These are phyloP conservation scores for Hylodesmum podocarpum DNA, from an alignment of 306 rosid species.

Conservation along the genomic window DNA sequence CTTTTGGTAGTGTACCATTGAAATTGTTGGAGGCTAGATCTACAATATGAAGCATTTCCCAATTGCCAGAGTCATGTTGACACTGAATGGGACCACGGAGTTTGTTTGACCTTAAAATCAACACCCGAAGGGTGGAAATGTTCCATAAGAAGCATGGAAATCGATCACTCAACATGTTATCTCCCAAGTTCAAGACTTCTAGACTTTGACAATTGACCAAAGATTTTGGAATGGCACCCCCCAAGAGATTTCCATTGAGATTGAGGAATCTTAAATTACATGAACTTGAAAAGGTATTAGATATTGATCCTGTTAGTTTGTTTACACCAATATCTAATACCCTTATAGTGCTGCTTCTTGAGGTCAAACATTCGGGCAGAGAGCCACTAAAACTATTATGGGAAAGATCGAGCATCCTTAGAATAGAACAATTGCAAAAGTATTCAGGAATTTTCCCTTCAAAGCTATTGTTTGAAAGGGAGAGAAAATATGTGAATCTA, in stretches of 20 bases:
- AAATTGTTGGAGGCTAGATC: conserved; percentile 38
- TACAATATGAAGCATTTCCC: conserved; percentile 22
- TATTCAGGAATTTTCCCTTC: conserved; percentile 20
- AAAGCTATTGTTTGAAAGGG: conserved; percentile 4
- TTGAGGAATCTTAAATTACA: conserved; percentile 20
- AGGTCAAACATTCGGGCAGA: conserved; percentile 27
- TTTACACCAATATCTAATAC: conserved; percentile 22
- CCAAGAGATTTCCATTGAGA: neutral
- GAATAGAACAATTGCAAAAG: neutral
- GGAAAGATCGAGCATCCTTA: conserved; percentile 39
- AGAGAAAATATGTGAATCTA: neutral
- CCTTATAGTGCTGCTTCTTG: neutral
- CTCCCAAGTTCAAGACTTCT: conserved; percentile 18
- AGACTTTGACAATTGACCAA: neutral
- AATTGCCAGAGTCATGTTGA: neutral
- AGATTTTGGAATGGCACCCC: neutral
- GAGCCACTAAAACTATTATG: neutral
- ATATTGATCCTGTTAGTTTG: conserved; percentile 1
- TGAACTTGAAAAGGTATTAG: neutral
- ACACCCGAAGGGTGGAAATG: neutral
- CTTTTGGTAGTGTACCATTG: conserved; percentile 8
- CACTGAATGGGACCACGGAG: neutral
- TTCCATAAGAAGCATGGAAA: conserved; percentile 27
- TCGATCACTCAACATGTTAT: neutral
- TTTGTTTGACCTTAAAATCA: neutral